Evolutionary conservation across 2,329 filamentous ascomycete species (phyloP), one percentile per base, ranked within the genome.

Genomic region (Thielaviopsis ethacetica): DNA sequence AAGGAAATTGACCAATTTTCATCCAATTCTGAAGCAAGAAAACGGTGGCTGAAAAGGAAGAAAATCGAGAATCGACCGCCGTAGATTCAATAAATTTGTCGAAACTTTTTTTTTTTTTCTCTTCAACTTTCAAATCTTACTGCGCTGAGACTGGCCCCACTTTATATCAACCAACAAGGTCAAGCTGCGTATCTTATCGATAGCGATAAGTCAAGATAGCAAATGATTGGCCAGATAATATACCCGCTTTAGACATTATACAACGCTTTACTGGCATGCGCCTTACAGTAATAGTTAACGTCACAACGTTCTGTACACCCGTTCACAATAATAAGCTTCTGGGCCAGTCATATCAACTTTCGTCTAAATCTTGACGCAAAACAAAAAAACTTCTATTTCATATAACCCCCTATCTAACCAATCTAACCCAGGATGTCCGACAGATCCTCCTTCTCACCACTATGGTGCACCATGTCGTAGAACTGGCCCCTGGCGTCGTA

Each of bases 401-500:
- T 12, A 5, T 34, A 34, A 5, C 30, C 30, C 7, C 30, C 2
- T 27, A 27, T 27, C 26, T 30, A 24, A 53, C 22, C 51, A 12
- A 53, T 17, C 27, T 59, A 59, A 53, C 34, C 60, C 24, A 62
- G 38, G 27, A 62, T 56, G 30, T 34, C 41, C 49, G 53, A 50
- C 26, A 63, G 44, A 51, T 60, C 62, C 34, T 73, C 72, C 65
- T 75, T 71, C 67, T 79, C 77, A 1, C 76, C 77, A 59, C 77
- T 79, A 60, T 79, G 76, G 63, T 72, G 72, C 38, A 80, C 72
- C 77, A 80, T 80, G 49, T 78, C 75, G 61, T 76, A 76, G 63
- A 80, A 80, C 38, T 72, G 68, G 0, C 75, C 74, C 57, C 70
- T 69, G 3, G 68, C 66, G 49, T 70, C 64, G 61, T 76, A 78